Evolutionary conservation across 352 stramenopile genomes (phyloP).

Genomic region (Globisporangium alternatum): DNA sequence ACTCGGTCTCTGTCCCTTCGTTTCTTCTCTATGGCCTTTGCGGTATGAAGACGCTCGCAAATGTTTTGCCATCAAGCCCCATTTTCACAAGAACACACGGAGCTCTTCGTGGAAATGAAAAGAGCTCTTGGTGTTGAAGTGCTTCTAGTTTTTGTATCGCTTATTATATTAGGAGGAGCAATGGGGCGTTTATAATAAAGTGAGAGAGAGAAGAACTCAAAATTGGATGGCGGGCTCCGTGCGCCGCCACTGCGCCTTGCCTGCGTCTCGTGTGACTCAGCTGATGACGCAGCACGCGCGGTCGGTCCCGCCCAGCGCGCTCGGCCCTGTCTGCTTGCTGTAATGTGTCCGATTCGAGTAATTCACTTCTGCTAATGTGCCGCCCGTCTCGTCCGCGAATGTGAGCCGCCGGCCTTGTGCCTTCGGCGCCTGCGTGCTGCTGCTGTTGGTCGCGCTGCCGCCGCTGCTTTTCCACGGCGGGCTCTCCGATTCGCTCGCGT

Average conservation of each 20-base stretch:
- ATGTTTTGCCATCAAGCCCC: not conserved
- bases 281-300: slow-evolving; percentile 50
- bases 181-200: slow-evolving; percentile 1
- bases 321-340: slow-evolving; percentile 58
- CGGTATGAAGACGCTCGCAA: not conserved
- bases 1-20: not conserved
- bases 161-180: slow-evolving; percentile 1
- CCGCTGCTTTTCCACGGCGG: slow-evolving; percentile 6
- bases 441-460: not conserved
- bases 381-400: slow-evolving; percentile 68
- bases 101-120: not conserved
- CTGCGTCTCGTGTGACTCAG: slow-evolving; percentile 10
- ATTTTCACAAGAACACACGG: not conserved
- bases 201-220: slow-evolving; percentile 5
- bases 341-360: slow-evolving; percentile 79
- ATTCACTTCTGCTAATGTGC: slow-evolving; percentile 51
- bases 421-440: slow-evolving; percentile 19
- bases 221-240: not conserved
- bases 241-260: not conserved
- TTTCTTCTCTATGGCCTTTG: not conserved
- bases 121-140: not conserved
- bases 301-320: slow-evolving; percentile 24
- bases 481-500: slow-evolving; percentile 21
- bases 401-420: slow-evolving; percentile 33
- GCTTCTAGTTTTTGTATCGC: not conserved